Base-by-base conservation (phyloP, 805 yeast species). In the Starmerella sirachaensis region DNA sequence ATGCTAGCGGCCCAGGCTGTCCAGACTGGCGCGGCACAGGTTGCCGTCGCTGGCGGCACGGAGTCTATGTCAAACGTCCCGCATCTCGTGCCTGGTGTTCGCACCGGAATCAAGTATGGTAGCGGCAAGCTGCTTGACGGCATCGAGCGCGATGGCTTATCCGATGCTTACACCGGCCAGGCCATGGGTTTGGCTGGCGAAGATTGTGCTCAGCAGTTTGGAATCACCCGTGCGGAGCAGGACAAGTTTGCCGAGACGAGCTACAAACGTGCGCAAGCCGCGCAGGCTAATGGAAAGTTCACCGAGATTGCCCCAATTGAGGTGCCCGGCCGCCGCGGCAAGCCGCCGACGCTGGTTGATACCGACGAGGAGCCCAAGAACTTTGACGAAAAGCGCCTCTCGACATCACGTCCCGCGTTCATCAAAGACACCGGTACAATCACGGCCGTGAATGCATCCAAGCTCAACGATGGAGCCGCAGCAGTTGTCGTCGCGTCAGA, bases 181-280 rank as follows among this genome's bases (percentile, higher is more conserved):
- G 81, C 93, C 47, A 91, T 91, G 99, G 98, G 98, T 59, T 81
- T 81, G 41, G 85, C 91, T 49, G 98, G 94, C 49, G 99, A 91
- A 65, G 85, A 85, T 60, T 85, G 95, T 66, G 97, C 97, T 30
- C 66, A 65, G 38, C 94, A 85, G 57, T 76, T 83, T 64, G 59
- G 59, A 14, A 58, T 88, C 49, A 55, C 91, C 25, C 78, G 97
- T 60, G 86, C 82, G 49, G 76, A 72, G 43, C 97, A 88, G 65
- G 98, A 88, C 61, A 74, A 76, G 39, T 88, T 71, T 59, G 97
- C 97, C 45, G 68, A 85, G 50, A 64, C 56, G 45, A 82, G 94
- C 14, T 91, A 91, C 66, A 74, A 72, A 56, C 84, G 82, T 60
- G 94, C 97, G 14, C 82, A 74, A 58, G 64, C 62, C 46, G 95